Base-by-base conservation (phyloP, 164 flowering plant genomes). In the Nelumbo lutea region DNA sequence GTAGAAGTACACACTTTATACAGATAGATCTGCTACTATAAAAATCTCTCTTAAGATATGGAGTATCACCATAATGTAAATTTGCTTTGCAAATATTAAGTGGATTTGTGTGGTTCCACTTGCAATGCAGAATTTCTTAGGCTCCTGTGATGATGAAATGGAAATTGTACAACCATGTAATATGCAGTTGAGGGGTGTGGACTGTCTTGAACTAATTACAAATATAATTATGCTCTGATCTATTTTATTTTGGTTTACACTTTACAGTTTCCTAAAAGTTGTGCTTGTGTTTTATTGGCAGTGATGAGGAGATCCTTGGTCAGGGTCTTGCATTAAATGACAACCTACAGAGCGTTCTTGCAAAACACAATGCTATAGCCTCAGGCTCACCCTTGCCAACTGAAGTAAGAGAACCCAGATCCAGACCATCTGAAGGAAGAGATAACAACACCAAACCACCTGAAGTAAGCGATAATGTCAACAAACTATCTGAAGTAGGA, bases 221-320 rank as follows among this genome's bases (percentile, higher is more conserved):
- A 41, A 41, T 45, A 10, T 51, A 9, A 4, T 58, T 10, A 2
- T 67, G 62, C 11, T 59, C 15, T 59, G 9, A 43, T 7, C 59
- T 11, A 3, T 8, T 59, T 58, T 42, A 42, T 51, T 64, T 10
- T 50, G 7, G 66, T 62, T 43, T 14, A 53, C 42, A 42, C 27
- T 27, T 27, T 27, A 27, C 27, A 2, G 47, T 60, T 59, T 42
- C 11, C 46, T 52, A 15, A 42, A 55, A 65, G n/a, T 38, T 45
- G 70, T 1, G 13, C 41, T 46, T 74, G 51, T 44, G 57, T 15
- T 42, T 57, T n/a, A 71, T 69, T 67, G 64, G 71, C 83, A 95
- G 99, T 66, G 98, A 95, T 75, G 97, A 90, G 70, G 95, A 86
- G 74, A 88, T 95, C 74, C 90, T 95, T 59, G 89, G 77, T 57